Evolutionary conservation across 306 rosid genomes (phyloP).

Genomic region (Quercus gilva): DNA sequence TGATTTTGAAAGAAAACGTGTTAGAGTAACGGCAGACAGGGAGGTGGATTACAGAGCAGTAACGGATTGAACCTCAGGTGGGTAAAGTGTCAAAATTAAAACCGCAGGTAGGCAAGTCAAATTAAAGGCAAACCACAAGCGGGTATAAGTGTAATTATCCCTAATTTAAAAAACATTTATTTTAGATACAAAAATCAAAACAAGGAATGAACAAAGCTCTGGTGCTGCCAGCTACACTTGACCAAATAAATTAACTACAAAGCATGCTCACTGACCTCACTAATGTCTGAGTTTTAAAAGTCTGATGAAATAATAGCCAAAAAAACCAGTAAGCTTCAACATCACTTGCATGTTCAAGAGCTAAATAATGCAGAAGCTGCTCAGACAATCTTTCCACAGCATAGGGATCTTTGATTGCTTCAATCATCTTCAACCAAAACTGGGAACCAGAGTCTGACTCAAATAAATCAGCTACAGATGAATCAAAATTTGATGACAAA

Average conservation of each 20-base stretch:
- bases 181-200: neutral
- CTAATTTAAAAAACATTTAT: too few species aligned
- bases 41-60: too few species aligned
- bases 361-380: conserved; percentile 69
- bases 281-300: conserved; percentile 42
- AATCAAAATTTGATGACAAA: conserved; percentile 35
- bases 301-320: conserved; percentile 70
- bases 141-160: conserved; percentile 77
- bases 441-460: conserved; percentile 45
- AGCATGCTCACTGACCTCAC: conserved; percentile 54
- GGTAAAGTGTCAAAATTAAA: too few species aligned
- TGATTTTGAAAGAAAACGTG: too few species aligned
- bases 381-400: conserved; percentile 70
- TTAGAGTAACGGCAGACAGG: too few species aligned
- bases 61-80: too few species aligned
- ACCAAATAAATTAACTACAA: too few species aligned
- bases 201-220: neutral
- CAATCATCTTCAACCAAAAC: conserved; percentile 78
- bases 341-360: conserved; percentile 53
- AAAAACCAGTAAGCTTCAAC: conserved; percentile 81
- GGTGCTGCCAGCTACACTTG: neutral
- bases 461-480: conserved; percentile 35
- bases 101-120: conserved; percentile 25
- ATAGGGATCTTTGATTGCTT: conserved; percentile 64
- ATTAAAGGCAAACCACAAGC: too few species aligned